These are phyloP conservation scores for Blepharisma undulans DNA, from an alignment of 169 alveolate genomes.

Conservation along the genomic window DNA sequence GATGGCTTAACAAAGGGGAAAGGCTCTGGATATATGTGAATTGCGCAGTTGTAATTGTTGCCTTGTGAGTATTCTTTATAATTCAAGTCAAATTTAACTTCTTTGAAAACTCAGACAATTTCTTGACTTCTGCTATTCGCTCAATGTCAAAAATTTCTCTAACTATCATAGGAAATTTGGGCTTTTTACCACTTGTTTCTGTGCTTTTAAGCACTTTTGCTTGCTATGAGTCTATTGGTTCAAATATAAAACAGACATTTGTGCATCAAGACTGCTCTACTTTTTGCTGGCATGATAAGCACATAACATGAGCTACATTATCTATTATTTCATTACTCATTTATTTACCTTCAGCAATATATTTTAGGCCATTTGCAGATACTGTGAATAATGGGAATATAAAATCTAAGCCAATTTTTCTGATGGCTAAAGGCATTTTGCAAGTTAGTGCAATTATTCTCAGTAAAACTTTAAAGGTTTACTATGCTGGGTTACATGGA, in stretches of 20 bases:
- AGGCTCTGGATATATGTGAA: background rate
- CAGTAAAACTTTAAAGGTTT: background rate
- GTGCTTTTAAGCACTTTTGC: background rate
- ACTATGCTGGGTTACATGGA: background rate
- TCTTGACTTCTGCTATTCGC: background rate
- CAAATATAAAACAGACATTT: background rate
- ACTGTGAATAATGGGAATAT: too few species aligned
- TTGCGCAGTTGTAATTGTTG: background rate
- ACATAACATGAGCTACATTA: background rate
- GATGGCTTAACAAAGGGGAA: background rate
- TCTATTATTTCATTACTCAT: background rate
- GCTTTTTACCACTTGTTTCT: background rate
- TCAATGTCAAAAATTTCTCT: background rate
- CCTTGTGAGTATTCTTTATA: background rate
- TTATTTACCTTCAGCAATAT: background rate
- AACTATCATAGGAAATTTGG: background rate
- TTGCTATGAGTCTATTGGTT: background rate
- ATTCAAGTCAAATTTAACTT: too few species aligned
- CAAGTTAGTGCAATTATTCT: background rate
- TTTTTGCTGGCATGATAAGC: background rate
- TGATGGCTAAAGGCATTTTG: background rate
- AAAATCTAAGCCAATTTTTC: background rate
- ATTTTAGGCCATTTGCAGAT: background rate
- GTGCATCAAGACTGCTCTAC: background rate
- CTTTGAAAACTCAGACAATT: background rate